Evolutionary conservation across 2,329 filamentous ascomycete species (phyloP).

Genomic region (Eurotiales sp.): DNA sequence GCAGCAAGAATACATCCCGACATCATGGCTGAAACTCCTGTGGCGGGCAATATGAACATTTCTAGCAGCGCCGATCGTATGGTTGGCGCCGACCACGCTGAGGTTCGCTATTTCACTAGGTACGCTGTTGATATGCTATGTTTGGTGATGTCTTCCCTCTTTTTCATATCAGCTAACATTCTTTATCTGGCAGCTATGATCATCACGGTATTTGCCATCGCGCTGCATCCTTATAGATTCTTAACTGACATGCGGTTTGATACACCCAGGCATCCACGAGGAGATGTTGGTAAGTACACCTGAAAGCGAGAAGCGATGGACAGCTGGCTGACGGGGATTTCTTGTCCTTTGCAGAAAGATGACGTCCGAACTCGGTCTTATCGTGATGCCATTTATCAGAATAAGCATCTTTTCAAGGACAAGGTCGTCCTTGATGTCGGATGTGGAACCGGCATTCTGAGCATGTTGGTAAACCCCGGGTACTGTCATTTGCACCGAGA

Average conservation of each 20-base stretch:
- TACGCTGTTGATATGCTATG: conserved; percentile 36
- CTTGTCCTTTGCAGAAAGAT: conserved; percentile 68
- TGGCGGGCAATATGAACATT: conserved; percentile 15
- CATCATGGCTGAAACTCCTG: conserved; percentile 7
- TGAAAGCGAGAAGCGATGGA: conserved; percentile 5
- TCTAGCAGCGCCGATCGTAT: conserved; percentile 46
- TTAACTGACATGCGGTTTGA: conserved; percentile 16
- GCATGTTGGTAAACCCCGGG: conserved; percentile 68
- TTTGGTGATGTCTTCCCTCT: too few relatives aligned
- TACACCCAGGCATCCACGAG: conserved; percentile 77
- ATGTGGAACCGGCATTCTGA: conserved; percentile 93
- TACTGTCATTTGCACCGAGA: not conserved
- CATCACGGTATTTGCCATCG: conserved; percentile 71
- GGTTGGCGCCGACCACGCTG: conserved; percentile 76
- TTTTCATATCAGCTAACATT: conserved; percentile 18
- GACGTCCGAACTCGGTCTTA: conserved; percentile 95
- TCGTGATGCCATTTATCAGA: conserved; percentile 93
- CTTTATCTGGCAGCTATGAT: conserved; percentile 67
- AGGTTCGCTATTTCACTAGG: conserved; percentile 99
- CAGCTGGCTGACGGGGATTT: not conserved
- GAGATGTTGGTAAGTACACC: conserved; percentile 79
- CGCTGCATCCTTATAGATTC: conserved; percentile 1
- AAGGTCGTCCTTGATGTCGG: conserved; percentile 90
- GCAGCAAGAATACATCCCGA: not conserved
- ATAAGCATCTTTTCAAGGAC: conserved; percentile 80